These are phyloP conservation scores for Cyphellophora europaea DNA, from an alignment of 2,329 filamentous ascomycete species.

Conservation along the genomic window DNA sequence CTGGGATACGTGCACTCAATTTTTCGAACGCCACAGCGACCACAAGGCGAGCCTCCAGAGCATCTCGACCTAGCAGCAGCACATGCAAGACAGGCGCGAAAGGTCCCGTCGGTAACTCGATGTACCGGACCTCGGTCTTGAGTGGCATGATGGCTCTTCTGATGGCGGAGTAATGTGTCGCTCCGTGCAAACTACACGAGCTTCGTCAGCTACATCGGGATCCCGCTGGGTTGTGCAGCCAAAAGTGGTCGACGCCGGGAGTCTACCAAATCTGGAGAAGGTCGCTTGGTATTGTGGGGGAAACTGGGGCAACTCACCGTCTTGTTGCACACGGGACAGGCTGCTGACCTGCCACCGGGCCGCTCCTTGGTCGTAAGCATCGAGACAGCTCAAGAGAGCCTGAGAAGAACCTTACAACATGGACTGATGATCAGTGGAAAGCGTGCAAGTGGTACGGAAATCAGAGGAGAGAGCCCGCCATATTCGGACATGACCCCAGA, in stretches of 20 bases:
- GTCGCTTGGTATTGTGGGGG: too few species aligned
- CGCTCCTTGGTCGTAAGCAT: too few species aligned
- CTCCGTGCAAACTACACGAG: constrained; percentile 11
- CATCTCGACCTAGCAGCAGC: constrained; percentile 27
- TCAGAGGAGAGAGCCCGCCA: too few species aligned
- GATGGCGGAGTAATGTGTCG: constrained; percentile 33
- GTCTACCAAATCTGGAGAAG: too few species aligned
- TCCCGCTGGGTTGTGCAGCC: neutral
- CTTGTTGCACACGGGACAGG: constrained; percentile 11
- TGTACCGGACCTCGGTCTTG: constrained; percentile 23
- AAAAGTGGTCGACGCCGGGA: too few species aligned
- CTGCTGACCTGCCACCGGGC: constrained; percentile 8
- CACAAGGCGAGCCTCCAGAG: constrained; percentile 16
- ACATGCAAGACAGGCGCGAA: constrained; percentile 30
- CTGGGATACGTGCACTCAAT: constrained; percentile 31
- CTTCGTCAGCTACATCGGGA: neutral
- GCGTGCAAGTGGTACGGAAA: too few species aligned
- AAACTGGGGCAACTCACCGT: constrained; percentile 2
- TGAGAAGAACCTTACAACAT: too few species aligned
- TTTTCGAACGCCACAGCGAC: constrained; percentile 27
- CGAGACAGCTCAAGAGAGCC: too few species aligned
- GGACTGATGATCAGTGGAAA: too few species aligned
- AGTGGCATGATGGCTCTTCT: constrained; percentile 29
- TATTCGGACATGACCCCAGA: too few species aligned
- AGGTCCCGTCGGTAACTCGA: constrained; percentile 32